These are phyloP conservation scores for Suhomyces canberraensis DNA, from an alignment of 805 yeast species.

Conservation along the genomic window DNA sequence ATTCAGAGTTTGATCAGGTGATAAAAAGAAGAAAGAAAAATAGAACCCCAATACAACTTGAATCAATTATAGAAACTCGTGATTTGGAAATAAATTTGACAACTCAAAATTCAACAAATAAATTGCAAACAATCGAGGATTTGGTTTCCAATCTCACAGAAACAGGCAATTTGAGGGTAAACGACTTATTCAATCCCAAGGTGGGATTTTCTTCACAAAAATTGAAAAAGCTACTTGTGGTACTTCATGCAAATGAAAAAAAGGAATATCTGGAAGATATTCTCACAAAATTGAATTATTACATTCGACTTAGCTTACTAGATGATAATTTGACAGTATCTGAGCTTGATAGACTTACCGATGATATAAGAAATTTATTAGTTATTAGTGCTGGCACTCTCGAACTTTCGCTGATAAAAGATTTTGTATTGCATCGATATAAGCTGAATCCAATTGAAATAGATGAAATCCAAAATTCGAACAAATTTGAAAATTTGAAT, in stretches of 20 bases:
- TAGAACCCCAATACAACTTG: background rate
- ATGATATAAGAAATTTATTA: conserved; percentile 11
- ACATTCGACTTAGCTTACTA: conserved; percentile 13
- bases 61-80: background rate
- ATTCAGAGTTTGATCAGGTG: conserved; percentile 12
- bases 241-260: background rate
- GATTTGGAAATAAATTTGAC: background rate
- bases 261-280: background rate
- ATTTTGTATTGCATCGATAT: conserved; percentile 11
- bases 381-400: conserved; percentile 9
- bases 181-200: conserved; percentile 2
- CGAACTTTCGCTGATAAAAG: conserved; percentile 17
- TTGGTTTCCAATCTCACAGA: conserved; percentile 3
- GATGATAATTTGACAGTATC: conserved; percentile 14
- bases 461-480: background rate
- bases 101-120: background rate
- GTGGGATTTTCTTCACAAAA: background rate
- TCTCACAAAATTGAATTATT: conserved; percentile 15
- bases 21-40: conserved; percentile 10
- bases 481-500: background rate
- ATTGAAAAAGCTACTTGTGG: background rate
- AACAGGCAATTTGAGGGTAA: background rate
- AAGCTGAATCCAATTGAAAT: conserved; percentile 1
- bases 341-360: conserved; percentile 12
- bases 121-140: background rate